Evolutionary conservation across 179 eudicot genomes (phyloP).

Genomic region (Patellifolia procumbens): DNA sequence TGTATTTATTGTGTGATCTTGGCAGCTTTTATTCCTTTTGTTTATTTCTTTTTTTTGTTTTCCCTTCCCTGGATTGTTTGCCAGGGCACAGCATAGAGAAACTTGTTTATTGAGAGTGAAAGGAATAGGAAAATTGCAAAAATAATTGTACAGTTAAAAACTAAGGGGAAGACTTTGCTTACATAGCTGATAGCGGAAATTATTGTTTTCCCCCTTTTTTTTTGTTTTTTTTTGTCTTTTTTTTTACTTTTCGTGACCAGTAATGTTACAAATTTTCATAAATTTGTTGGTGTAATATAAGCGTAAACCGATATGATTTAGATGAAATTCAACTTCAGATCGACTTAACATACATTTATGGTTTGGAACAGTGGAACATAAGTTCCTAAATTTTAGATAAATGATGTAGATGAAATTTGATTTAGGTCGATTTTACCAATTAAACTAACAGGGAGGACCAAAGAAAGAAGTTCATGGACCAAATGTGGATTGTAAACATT

Average conservation of each 20-base stretch:
- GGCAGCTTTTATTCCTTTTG: not conserved
- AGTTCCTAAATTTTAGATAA: too few species aligned
- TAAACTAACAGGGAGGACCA: too few species aligned
- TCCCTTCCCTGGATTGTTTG: slow-evolving; percentile 15
- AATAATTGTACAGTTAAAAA: slow-evolving; percentile 33
- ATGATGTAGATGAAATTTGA: too few species aligned
- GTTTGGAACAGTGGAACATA: too few species aligned
- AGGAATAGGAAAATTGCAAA: slow-evolving; percentile 11
- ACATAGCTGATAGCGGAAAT: too few species aligned
- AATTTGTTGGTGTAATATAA: too few species aligned
- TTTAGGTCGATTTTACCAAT: too few species aligned
- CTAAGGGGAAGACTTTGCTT: slow-evolving; percentile 15
- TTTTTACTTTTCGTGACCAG: not conserved
- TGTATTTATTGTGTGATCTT: slow-evolving; percentile 24
- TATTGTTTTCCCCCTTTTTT: too few species aligned
- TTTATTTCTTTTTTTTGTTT: slow-evolving; percentile 3
- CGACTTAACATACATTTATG: too few species aligned
- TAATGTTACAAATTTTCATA: not conserved
- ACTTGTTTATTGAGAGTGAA: slow-evolving; percentile 22
- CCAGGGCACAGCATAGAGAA: slow-evolving; percentile 17
- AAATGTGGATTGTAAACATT: slow-evolving; percentile 10
- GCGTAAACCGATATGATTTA: too few species aligned
- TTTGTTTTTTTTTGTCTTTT: not conserved
- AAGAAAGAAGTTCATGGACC: slow-evolving; percentile 20
- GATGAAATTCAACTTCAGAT: too few species aligned